Base-by-base conservation (phyloP, 306 rosid species). In the Alnus rubra region DNA sequence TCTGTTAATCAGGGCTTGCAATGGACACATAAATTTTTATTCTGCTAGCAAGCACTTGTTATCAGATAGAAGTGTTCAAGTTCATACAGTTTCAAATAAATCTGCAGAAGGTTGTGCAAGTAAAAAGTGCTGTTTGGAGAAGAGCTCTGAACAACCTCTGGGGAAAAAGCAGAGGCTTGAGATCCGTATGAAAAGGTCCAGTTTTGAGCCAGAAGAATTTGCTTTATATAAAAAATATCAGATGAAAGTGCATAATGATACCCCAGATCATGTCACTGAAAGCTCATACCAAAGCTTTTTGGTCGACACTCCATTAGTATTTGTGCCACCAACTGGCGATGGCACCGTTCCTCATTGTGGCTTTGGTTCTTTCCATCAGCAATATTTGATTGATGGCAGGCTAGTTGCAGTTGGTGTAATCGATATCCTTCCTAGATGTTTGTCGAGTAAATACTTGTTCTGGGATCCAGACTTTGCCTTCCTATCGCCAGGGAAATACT, bases 321-420 rank as follows among this genome's bases (percentile, higher is more conserved):
- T 75, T 83, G 93, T 89, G 85, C 84, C 93, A 63, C 79, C 94
- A 50, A 83, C 88, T 39, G 88, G 87, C 72, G 96, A 90, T 88
- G 89, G 90, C 58, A 86, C 87, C 39, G 89, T 83, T 77, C 99
- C 99, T 69, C 91, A 90, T 13, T 90, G 91, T 77, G 99, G 98
- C 74, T 96, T 96, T 88, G 99, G 98, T 71, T 96, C 99, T 86
- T 96, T 96, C 88, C 99, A 93, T 84, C 97, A 96, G 78, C 99
- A 91, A 75, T 96, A 96, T 88, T 80, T 91, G 62, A 71, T 93
- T 82, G 96, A 96, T 48, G 98, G 90, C 45, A 82, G 80, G 79
- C 90, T 96, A 82, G 88, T 93, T 80, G 98, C 98, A 47, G 99
- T 96, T 76, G 99, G 99, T 80, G 98, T 93, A 73, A 76, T 96